Base-by-base conservation (phyloP, 169 alveolate species). In the Blepharisma undulans region DNA sequence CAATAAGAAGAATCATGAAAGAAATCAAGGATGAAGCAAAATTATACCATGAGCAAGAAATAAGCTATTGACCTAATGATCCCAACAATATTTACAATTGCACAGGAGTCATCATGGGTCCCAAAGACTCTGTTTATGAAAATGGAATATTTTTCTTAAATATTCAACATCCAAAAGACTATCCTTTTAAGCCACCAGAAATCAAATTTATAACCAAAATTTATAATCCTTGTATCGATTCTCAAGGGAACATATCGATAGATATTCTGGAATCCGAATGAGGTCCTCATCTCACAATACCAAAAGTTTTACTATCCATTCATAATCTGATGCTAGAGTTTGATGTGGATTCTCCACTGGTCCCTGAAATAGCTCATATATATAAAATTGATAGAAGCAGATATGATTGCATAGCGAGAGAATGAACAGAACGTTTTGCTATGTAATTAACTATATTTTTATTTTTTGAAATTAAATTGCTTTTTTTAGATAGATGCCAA, bases 301-400 rank as follows among this genome's bases (percentile, higher is more conserved):
- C 99, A 78, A 99, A 99, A 95, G 99, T 99, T 33, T 95, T 99
- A 72, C 96, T 99, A 34, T 98, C 99, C 76, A 98, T 99, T 86
- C 98, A 99, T 10, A 98, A 99, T 4, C 95, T 99, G n/a, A 97
- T 99, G 76, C 91, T 96, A 72, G 98, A 95, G 30, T 95, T 97
- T 61, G 94, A 94, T 86, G 96, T 96, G 10, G 99, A 98, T 91
- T 99, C 98, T 91, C 99, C 99, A 6, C 94, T 98, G 90, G 99
- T 99, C 61, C 99, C 99, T 3, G 99, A 99, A 94, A 99, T 99
- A 22, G 99, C 99, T 61, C 99, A 99, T 92, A 94, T 99, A 87
- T 98, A 97, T 94, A 98, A 98, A 97, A 97, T 98, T 76, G 99
- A 99, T 92, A 97, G 98, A 94, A 94, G 94, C 27, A 96, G 97